Conservation (phyloP, 257 asterid genomes). For the Apocynum venetum region DNA sequence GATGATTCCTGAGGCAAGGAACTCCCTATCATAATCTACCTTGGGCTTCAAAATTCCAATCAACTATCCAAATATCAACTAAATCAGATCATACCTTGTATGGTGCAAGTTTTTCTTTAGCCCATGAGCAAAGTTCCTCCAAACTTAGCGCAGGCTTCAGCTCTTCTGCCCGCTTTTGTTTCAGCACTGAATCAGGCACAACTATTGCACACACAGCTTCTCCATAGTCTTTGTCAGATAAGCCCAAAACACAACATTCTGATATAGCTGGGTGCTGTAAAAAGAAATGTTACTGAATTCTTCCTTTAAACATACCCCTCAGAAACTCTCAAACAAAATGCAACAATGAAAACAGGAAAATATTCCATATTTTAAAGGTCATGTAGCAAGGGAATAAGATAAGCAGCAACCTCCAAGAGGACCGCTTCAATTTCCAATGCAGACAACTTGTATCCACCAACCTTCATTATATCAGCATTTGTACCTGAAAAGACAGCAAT, state of each 20-base stretch:
- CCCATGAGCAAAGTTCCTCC: conserved; percentile 78
- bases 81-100: conserved; percentile 59
- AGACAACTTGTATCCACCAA: conserved; percentile 91
- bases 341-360: background rate
- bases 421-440: conserved; percentile 97
- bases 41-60: background rate
- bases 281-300: conserved; percentile 15
- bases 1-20: background rate
- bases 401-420: conserved; percentile 71
- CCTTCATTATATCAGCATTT: conserved; percentile 97
- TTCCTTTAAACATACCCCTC: background rate
- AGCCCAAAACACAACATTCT: conserved; percentile 93
- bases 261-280: conserved; percentile 73
- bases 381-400: conserved; percentile 5
- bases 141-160: conserved; percentile 68
- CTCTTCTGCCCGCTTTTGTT: conserved; percentile 54
- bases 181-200: conserved; percentile 56
- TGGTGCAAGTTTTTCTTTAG: conserved; percentile 92
- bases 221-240: conserved; percentile 87
- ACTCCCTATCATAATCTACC: background rate
- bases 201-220: conserved; percentile 82
- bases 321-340: background rate
- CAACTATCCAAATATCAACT: background rate
- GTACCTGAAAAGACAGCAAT: conserved; percentile 54
- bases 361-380: background rate